phyloP scores from a whole-genome alignment of 169 alveolate species.

The Plasmodium billcollinsi region DNA sequence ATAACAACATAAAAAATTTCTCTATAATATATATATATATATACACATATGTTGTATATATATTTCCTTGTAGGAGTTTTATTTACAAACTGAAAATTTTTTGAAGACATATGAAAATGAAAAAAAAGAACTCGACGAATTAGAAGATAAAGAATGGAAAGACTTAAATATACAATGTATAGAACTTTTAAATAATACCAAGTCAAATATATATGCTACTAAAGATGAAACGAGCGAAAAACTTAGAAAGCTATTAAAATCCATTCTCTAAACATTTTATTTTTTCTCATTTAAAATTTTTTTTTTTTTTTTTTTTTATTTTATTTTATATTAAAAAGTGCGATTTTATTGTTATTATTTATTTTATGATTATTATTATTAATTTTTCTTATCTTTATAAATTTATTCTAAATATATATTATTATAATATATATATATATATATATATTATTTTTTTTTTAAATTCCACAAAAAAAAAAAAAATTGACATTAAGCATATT shows the following conservation, averaged over 20 bases:
- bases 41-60: not conserved
- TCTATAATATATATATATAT: not conserved
- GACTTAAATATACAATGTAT: slow-evolving; percentile 46
- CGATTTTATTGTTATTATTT: no score
- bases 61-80: slow-evolving; percentile 23
- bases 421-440: no score
- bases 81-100: slow-evolving; percentile 40
- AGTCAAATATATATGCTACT: slow-evolving; percentile 30
- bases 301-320: not conserved
- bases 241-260: slow-evolving; percentile 46
- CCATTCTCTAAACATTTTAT: slow-evolving; percentile 14
- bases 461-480: no score
- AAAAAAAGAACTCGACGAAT: slow-evolving; percentile 44
- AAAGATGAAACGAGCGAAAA: slow-evolving; percentile 66
- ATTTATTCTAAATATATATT: no score
- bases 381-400: no score
- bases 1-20: no score
- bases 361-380: no score
- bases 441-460: no score
- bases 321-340: not conserved
- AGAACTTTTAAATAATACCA: slow-evolving; percentile 46
- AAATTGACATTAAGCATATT: no score
- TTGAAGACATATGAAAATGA: slow-evolving; percentile 45
- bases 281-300: not conserved
- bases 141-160: slow-evolving; percentile 66